phyloP scores from a whole-genome alignment of 2,329 filamentous ascomycete species.

The Fonsecaea monophora region DNA sequence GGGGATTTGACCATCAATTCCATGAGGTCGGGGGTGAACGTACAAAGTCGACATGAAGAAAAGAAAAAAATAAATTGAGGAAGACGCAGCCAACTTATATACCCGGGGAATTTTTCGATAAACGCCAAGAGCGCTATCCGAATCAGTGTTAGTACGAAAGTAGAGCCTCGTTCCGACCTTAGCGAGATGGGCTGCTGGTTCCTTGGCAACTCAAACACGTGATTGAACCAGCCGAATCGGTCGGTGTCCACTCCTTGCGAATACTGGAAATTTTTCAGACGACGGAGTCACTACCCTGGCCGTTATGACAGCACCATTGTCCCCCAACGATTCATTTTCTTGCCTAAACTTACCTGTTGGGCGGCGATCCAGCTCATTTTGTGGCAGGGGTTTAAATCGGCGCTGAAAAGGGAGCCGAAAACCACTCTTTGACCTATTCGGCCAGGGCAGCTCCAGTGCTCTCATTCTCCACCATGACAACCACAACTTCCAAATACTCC shows the following conservation, averaged over 20 bases:
- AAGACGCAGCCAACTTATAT: slow-evolving; percentile 12
- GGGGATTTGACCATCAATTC: slow-evolving; percentile 10
- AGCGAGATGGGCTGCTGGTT: not conserved
- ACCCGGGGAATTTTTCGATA: slow-evolving; percentile 6
- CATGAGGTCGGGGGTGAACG: slow-evolving; percentile 45
- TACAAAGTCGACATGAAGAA: slow-evolving; percentile 53
- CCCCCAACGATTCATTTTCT: not conserved
- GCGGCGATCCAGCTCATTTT: not conserved
- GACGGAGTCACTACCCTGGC: not conserved
- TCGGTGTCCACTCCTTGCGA: not conserved
- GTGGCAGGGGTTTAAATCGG: not conserved
- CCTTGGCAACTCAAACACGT: not conserved
- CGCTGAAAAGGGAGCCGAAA: not conserved
- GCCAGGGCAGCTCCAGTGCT: not conserved
- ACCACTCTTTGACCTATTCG: not conserved
- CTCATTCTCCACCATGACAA: slow-evolving; percentile 23
- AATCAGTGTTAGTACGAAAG: not conserved
- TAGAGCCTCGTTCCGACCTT: not conserved
- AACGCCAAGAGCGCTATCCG: not conserved
- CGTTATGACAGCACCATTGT: not conserved
- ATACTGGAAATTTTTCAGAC: slow-evolving; percentile 3
- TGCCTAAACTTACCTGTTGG: not conserved
- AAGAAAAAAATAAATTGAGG: slow-evolving; percentile 42
- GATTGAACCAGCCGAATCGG: not conserved
- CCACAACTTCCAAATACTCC: slow-evolving; percentile 36